Base-by-base conservation (phyloP, 805 yeast genomes). In the Zygoascus ofunaensis region DNA sequence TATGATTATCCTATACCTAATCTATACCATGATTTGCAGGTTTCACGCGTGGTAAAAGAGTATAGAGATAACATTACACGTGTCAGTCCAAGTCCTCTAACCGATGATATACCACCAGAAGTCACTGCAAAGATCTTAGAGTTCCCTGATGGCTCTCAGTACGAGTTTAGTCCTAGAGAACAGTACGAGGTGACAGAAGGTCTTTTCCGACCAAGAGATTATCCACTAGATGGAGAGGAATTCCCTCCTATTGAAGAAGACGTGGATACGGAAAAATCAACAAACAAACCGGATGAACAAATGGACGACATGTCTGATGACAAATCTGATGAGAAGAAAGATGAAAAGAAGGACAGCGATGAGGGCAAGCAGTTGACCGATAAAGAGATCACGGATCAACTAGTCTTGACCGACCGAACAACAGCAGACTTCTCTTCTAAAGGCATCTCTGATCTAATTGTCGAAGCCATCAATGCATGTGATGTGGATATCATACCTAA, bases 401-500 rank as follows among this genome's bases (percentile, higher is more conserved):
- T 49, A 34, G 21, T 47, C 18, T 37, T 42, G 40, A 51, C 55
- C 15, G 55, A 52, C 28, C 42, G 53, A 8, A 37, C 49, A 15
- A 44, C 51, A 1, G 45, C 52, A 24, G 23, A 55, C 5, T 22
- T 41, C 15, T 26, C 33, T 3, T 7, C 10, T 5, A 42, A 56
- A 18, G 77, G 77, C 2, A 53, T 87, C 14, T 74, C 83, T 1
- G 79, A 75, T 46, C 66, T 87, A 48, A 71, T 76, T 44, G 73
- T 74, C 37, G 77, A 71, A 51, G 75, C 76, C 22, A 52, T 64
- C 48, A 63, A 58, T 38, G 54, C 62, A 2, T 63, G 67, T 39
- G 96, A 89, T 62, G 86, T 92, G 58, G 98, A 90, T 73, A 83
- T 87, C 22, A 73, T 94, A 48, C 82, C 95, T 1, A 82, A 87